A percentile compares a stretch with the other conserved stretches of the same genome.
Conservation (phyloP, 768 basidiomycete genomes). For the Collybia nuda region DNA sequence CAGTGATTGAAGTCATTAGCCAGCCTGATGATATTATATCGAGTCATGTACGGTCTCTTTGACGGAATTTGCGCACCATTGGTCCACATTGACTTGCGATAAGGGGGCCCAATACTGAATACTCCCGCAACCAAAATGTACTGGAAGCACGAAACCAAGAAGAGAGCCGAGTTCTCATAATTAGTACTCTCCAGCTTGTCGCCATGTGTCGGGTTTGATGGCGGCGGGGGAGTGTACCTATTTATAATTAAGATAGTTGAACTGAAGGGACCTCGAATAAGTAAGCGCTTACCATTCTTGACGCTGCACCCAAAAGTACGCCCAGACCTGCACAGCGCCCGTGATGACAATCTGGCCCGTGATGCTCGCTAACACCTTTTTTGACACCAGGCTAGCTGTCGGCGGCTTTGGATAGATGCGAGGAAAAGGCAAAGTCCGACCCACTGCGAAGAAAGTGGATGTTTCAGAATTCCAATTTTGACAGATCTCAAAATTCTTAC, state of each 20-base stretch:
- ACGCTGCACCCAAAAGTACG: conserved; percentile 82
- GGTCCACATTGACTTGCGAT: conserved; percentile 92
- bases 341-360: conserved; percentile 91
- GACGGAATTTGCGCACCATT: conserved; percentile 61
- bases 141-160: conserved; percentile 96
- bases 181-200: conserved; percentile 82
- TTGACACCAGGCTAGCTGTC: conserved; percentile 93
- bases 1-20: conserved; percentile 76
- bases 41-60: background rate
- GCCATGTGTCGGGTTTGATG: conserved; percentile 47
- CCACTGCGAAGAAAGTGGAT: conserved; percentile 60
- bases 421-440: conserved; percentile 87
- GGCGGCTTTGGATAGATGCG: conserved; percentile 87
- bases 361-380: conserved; percentile 91
- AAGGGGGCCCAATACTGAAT: conserved; percentile 97
- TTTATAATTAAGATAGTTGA: background rate
- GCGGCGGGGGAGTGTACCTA: conserved; percentile 79
- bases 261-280: background rate
- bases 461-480: conserved; percentile 7
- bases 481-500: conserved; percentile 47
- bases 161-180: conserved; percentile 90
- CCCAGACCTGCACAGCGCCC: conserved; percentile 79
- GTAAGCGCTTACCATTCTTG: conserved; percentile 72
- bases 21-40: conserved; percentile 48
- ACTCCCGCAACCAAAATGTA: conserved; percentile 96